Percentiles rank a stretch among this genome's conserved stretches.
Evolutionary conservation across 345 rosid species (phyloP).

Genomic region (Bruguiera gymnorhiza): DNA sequence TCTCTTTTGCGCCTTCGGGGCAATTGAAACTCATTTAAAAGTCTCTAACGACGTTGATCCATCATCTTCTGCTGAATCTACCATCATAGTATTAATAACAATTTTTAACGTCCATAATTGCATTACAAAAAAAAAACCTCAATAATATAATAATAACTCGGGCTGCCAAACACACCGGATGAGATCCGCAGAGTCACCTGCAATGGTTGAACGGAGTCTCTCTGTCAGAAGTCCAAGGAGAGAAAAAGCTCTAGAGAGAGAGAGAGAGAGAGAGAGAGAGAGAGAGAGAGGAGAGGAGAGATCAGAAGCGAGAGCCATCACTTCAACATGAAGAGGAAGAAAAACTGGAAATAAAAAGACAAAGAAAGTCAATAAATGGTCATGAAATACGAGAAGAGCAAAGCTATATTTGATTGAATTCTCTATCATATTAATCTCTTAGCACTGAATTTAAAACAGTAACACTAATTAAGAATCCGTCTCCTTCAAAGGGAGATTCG

Average conservation of each 20-base stretch:
- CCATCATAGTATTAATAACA: neutral
- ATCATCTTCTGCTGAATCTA: neutral
- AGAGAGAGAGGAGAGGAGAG: slow-evolving; percentile 8
- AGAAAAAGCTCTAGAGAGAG: neutral
- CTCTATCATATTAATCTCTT: slow-evolving; percentile 9
- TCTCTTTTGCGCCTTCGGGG: neutral
- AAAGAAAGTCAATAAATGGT: neutral
- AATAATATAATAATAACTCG: slow-evolving; percentile 14
- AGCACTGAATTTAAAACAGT: slow-evolving; percentile 11
- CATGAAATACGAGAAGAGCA: neutral
- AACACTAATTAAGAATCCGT: slow-evolving; percentile 9
- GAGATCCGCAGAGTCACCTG: slow-evolving; percentile 44
- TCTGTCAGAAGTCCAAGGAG: slow-evolving; percentile 5
- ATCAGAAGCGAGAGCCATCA: slow-evolving; percentile 23
- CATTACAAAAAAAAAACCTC: neutral
- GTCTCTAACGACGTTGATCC: neutral
- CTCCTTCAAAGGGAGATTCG: slow-evolving; percentile 26
- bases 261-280: too few species aligned
- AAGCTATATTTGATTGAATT: slow-evolving; percentile 3
- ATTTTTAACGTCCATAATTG: neutral
- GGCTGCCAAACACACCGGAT: slow-evolving; percentile 48
- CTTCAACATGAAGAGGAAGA: neutral
- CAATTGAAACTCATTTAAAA: neutral
- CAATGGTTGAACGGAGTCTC: slow-evolving; percentile 54
- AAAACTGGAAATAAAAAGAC: slow-evolving; percentile 7